Evolutionary conservation across 2,329 filamentous ascomycete genomes (phyloP).

Genomic region (Botryotinia convoluta): DNA sequence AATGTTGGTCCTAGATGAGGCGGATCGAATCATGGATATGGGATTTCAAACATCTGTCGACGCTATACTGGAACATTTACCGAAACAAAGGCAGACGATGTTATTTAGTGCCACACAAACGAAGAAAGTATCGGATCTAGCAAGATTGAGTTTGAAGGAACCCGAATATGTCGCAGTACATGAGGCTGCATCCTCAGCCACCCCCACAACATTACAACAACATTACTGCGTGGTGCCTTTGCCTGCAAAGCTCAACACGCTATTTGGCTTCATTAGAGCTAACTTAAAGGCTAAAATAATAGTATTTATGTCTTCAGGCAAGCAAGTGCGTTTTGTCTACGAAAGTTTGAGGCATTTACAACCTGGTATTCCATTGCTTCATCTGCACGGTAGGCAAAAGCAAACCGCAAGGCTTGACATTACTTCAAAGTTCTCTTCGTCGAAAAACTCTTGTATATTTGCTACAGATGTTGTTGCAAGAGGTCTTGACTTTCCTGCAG

Average conservation of each 20-base stretch:
- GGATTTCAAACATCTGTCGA: constrained; percentile 90
- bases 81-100: constrained; percentile 80
- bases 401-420: constrained; percentile 86
- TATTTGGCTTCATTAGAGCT: constrained; percentile 88
- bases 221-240: constrained; percentile 86
- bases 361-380: constrained; percentile 87
- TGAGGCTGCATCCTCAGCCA: constrained; percentile 74
- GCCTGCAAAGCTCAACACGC: constrained; percentile 82
- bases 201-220: constrained; percentile 80
- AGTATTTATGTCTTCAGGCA: constrained; percentile 91
- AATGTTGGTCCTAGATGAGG: constrained; percentile 91
- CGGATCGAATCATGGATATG: constrained; percentile 96
- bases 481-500: constrained; percentile 91
- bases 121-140: constrained; percentile 87
- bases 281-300: constrained; percentile 94
- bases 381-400: constrained; percentile 92
- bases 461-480: constrained; percentile 93
- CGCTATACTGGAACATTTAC: constrained; percentile 88
- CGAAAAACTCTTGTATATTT: constrained; percentile 85
- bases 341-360: constrained; percentile 91
- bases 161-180: constrained; percentile 96
- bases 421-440: constrained; percentile 74
- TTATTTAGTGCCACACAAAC: constrained; percentile 97
- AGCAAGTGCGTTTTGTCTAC: constrained; percentile 94
- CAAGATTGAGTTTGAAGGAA: constrained; percentile 80